Conservation (phyloP, 768 basidiomycete genomes). For the Russula compacta region DNA sequence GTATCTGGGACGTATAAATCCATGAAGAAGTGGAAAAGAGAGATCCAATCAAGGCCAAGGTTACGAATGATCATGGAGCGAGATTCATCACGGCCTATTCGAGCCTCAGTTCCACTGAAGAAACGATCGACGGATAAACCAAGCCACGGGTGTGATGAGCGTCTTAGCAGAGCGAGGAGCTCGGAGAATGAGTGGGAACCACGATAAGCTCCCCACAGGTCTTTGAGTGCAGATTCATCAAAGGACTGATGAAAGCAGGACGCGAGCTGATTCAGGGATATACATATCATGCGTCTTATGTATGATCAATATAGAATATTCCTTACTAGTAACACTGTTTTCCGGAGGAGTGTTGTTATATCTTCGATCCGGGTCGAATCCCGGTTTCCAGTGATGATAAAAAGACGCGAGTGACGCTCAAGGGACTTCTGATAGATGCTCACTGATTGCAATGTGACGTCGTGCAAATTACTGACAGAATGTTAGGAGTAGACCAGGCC, state of each 20-base stretch:
- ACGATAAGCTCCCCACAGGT: background rate
- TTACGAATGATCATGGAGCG: background rate
- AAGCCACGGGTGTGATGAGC: conserved; percentile 12
- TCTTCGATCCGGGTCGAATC: conserved; percentile 4
- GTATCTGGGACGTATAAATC: conserved; percentile 72
- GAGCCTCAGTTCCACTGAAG: background rate
- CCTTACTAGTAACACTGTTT: conserved; percentile 5
- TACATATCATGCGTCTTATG: background rate
- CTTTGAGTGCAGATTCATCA: conserved; percentile 7
- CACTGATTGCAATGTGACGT: conserved; percentile 2
- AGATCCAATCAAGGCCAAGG: conserved; percentile 49
- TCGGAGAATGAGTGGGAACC: background rate
- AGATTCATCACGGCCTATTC: background rate
- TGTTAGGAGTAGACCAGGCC: background rate
- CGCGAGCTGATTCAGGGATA: background rate
- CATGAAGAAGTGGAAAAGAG: conserved; percentile 48
- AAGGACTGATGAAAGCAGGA: conserved; percentile 14
- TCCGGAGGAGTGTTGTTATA: background rate
- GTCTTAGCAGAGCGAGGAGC: conserved; percentile 4
- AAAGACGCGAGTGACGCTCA: conserved; percentile 4
- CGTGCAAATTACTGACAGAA: conserved; percentile 11
- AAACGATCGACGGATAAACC: background rate
- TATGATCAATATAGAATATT: background rate
- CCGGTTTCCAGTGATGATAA: background rate
- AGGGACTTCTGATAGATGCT: conserved; percentile 1